Evolutionary conservation across 129 eudicot species (phyloP), one percentile per base, ranked within the genome.

Genomic region (Chrysanthemum makinoi): DNA sequence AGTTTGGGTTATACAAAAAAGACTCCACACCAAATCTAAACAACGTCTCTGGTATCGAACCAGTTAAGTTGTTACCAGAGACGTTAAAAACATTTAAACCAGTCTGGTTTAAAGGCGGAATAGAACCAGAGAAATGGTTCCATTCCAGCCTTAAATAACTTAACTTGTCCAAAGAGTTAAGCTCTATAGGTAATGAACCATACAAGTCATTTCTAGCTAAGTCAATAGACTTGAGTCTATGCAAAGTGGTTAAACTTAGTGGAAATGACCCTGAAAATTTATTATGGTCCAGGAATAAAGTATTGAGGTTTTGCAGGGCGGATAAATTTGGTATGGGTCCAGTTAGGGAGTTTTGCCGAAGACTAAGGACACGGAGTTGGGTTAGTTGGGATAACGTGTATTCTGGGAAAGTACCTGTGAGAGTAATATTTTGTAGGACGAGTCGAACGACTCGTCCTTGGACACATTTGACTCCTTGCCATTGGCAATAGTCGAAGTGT

Each of bases 401-500:
- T 61, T 86, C 69, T 15, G 87, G 43, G 76, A 92, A 80, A 57
- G 57, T n/a, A 33, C 98, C 98, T 0, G 84, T 80, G 11, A 92
- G 80, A 72, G 72, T 78, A 43, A 55, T 70, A 54, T 80, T 58
- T 8, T 75, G 87, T 10, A 92, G 77, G 14, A 61, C 82, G 77
- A 79, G 76, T 13, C 95, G 95, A 6, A 92, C 91, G 5, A 92
- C 88, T 2, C 95, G 88, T 66, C 88, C 86, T 65, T 87, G 91
- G 1, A 69, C 89, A 53, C 96, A 92, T 16, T 92, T 89, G 10
- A 83, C 96, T 0, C 98, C 98, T 65, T 68, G 95, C 98, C 98
- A 92, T 13, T 78, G 86, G 62, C 98, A 92, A 80, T 85, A 83
- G 77, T 90, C 97, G 72, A 85, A 89, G 35, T 82, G 87, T 50